Evolutionary conservation across 2,329 filamentous ascomycete species (phyloP), one percentile per base, ranked within the genome.

Genomic region (Pseudocercospora crystallina): DNA sequence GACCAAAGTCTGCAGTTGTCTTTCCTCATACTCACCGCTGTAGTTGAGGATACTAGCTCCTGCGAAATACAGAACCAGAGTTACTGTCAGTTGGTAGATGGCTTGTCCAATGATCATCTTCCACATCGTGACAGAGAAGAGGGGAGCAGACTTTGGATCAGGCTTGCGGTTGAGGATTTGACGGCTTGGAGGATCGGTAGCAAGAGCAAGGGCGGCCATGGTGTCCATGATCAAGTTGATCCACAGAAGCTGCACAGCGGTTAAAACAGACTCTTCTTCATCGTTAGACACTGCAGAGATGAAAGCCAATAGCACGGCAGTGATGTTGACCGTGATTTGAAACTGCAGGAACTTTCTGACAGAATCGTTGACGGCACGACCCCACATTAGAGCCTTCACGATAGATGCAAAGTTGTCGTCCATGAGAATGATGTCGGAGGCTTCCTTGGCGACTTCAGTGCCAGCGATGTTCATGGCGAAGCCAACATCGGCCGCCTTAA

Each of bases 181-280:
- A 45, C 87, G 85, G 10, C 87, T 87, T 0, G 90, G 90, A n/a
- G 90, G 89, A 67, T 96, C 90, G 1, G 90, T 96, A 1, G 90
- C 90, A 46, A 96, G 80, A 8, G 90, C 90, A 35, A 96, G 78
- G 12, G 90, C 90, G 17, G 90, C 91, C 53, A 96, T 89, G 0
- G 91, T 96, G 64, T 96, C 91, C 91, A 96, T 96, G 73, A 96
- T 96, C 62, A 96, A 77, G 65, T 96, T 96, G 64, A 96, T 90
- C 91, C 91, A 96, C 29, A 96, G 83, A 61, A 96, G 81, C 71
- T 96, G 91, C 20, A 96, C 90, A 9, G 90, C 90, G 2, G 83
- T 94, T 49, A 96, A 75, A 20, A 96, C 90, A 41, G 89, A 89
- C 42, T 76, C 69, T 67, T 92, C 86, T 2, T 83, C 72, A 0